These are phyloP conservation scores for Citrus reticulata DNA, from an alignment of 345 rosid genomes.

Conservation along the genomic window DNA sequence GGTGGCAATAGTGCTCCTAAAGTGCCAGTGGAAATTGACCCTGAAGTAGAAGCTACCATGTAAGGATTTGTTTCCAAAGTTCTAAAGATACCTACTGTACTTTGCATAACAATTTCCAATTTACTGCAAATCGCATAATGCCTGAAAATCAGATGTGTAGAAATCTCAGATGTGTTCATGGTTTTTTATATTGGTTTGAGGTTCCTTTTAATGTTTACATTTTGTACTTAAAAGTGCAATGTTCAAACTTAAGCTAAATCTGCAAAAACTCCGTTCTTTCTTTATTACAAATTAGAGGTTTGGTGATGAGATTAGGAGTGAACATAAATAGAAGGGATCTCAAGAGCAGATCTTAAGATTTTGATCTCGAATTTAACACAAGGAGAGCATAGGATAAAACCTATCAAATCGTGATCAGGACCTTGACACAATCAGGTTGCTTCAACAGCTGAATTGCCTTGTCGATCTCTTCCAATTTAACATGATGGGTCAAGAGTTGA, in stretches of 20 bases:
- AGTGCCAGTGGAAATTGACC: slow-evolving; percentile 49
- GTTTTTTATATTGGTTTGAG: neutral
- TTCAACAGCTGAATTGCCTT: slow-evolving; percentile 35
- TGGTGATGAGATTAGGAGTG: neutral
- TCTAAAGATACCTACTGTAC: neutral
- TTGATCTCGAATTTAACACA: no score
- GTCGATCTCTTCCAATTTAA: slow-evolving; percentile 41
- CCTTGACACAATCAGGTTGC: slow-evolving; percentile 37
- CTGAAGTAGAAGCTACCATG: slow-evolving; percentile 66
- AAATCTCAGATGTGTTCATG: neutral
- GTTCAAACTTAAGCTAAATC: neutral
- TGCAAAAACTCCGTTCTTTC: no score
- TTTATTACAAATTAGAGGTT: no score
- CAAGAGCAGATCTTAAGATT: neutral
- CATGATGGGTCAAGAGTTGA: slow-evolving; percentile 47
- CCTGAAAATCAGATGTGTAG: neutral
- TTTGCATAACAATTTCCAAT: neutral
- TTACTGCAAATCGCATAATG: neutral
- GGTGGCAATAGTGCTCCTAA: slow-evolving; percentile 49
- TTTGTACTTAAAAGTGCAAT: neutral
- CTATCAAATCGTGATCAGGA: slow-evolving; percentile 30
- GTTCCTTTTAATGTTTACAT: neutral
- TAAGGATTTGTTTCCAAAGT: slow-evolving; percentile 16
- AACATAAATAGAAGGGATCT: neutral
- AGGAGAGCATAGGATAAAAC: no score